Base-by-base conservation (phyloP, 331 rosid genomes). In the Malus hybrid region DNA sequence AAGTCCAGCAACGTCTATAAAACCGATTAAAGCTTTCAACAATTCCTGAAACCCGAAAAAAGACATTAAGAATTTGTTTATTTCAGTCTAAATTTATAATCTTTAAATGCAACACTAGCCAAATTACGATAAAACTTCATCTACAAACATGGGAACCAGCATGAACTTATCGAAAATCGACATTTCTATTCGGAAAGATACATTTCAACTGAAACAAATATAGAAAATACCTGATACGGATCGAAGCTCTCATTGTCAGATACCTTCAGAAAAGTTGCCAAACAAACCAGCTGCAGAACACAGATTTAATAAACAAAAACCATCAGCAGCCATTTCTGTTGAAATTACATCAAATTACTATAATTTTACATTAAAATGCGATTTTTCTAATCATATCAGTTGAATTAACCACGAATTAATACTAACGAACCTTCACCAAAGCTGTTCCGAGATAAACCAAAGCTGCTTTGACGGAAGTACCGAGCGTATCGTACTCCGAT, bases 401-500 rank as follows among this genome's bases (percentile, higher is more conserved):
- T 0, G 28, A 12, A 28, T 66, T 10, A 22, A 18, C 78, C 16
- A 52, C 14, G 65, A 65, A 67, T 44, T 44, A 44, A 44, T 70
- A 75, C 81, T 50, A 77, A 89, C 99, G 96, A 74, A 92, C 99
- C 97, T 95, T 95, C 5, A 95, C 90, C 65, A 95, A 83, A 66
- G 97, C 99, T 3, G 99, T 92, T 5, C 93, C 97, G 20, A 95
- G 97, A 84, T 95, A 95, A 83, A 95, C 97, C 76, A 92, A 79
- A 4, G 97, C 91, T 6, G 97, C 76, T 83, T 92, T 95, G 52
- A 92, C 70, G 20, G 99, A 95, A 74, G 99, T 95, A 39, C 99
- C 97, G 0, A 95, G 96, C 1, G 97, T 95, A 68, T 95, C 99
- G 73, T 95, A 95, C 89, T 95, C 99, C 61, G 97, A 95, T 83